Evolutionary conservation across 805 yeast species (phyloP).

Genomic region (Wickerhamomyces mucosus): DNA sequence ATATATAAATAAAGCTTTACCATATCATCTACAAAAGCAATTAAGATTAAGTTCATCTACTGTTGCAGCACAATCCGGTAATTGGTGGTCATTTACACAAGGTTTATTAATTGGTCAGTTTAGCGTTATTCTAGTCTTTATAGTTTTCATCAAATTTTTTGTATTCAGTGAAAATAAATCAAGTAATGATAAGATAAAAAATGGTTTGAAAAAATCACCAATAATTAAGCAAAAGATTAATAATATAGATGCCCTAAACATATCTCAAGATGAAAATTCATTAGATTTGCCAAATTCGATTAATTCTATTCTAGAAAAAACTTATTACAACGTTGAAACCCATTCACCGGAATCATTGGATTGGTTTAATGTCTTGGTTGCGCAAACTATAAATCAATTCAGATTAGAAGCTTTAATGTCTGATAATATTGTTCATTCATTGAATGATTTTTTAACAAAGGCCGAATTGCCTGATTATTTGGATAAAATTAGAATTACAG

Average conservation of each 20-base stretch:
- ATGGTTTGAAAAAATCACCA: constrained; percentile 14
- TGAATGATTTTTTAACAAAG: constrained; percentile 52
- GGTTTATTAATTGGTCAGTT: constrained; percentile 69
- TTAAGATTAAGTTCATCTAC: constrained; percentile 16
- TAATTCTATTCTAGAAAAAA: constrained; percentile 67
- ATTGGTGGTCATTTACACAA: constrained; percentile 62
- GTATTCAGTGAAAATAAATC: constrained; percentile 56
- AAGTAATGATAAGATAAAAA: constrained; percentile 19
- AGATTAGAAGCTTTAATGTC: constrained; percentile 82
- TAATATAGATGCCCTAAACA: neutral
- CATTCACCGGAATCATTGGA: constrained; percentile 89
- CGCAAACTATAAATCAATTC: constrained; percentile 80
- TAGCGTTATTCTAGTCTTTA: constrained; percentile 54
- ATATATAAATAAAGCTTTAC: constrained; percentile 25
- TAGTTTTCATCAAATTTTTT: constrained; percentile 63
- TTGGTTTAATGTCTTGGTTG: constrained; percentile 93
- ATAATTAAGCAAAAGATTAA: constrained; percentile 16
- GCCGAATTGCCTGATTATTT: constrained; percentile 72
- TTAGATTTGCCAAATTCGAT: constrained; percentile 17
- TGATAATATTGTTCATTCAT: constrained; percentile 74
- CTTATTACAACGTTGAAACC: constrained; percentile 81
- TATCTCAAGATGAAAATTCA: neutral
- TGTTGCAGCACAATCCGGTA: constrained; percentile 6
- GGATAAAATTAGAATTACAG: constrained; percentile 70
- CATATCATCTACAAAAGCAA: constrained; percentile 25